These are phyloP conservation scores for Coniophora puteana DNA, from an alignment of 1,284 basidiomycete genomes.

Conservation along the genomic window DNA sequence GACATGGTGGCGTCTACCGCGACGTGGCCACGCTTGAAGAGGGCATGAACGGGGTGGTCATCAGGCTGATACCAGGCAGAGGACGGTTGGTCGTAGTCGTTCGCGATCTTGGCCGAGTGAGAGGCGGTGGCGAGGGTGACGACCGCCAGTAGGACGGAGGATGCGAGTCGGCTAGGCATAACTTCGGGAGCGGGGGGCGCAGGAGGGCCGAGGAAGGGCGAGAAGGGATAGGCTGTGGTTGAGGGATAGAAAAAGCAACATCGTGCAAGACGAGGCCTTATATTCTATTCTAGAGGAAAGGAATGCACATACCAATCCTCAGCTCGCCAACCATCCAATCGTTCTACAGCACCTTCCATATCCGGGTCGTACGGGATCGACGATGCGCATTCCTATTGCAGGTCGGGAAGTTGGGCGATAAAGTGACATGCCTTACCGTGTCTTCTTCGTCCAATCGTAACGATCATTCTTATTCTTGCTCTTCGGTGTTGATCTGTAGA, in stretches of 20 bases:
- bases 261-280: slow-evolving; percentile 3
- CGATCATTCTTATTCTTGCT: too few species aligned
- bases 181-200: slow-evolving; percentile 5
- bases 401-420: too few species aligned
- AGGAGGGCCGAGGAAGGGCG: slow-evolving; percentile 18
- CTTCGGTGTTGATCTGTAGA: too few species aligned
- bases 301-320: slow-evolving; percentile 10
- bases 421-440: too few species aligned
- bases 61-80: slow-evolving; percentile 56
- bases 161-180: slow-evolving; percentile 28
- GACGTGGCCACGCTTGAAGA: slow-evolving; percentile 50
- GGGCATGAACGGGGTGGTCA: slow-evolving; percentile 51
- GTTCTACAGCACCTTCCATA: too few species aligned
- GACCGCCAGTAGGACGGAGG: slow-evolving; percentile 34
- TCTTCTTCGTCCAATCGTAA: too few species aligned
- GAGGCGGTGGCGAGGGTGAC: slow-evolving; percentile 28
- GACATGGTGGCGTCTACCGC: slow-evolving; percentile 39
- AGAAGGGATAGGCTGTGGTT: slow-evolving; percentile 14
- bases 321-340: too few species aligned
- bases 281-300: slow-evolving; percentile 25
- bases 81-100: slow-evolving; percentile 24
- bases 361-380: too few species aligned
- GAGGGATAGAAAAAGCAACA: slow-evolving; percentile 5
- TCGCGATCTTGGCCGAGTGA: slow-evolving; percentile 21
- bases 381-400: too few species aligned